phyloP scores from a whole-genome alignment of 2,329 filamentous ascomycete genomes.

The Claviceps maximensis region DNA sequence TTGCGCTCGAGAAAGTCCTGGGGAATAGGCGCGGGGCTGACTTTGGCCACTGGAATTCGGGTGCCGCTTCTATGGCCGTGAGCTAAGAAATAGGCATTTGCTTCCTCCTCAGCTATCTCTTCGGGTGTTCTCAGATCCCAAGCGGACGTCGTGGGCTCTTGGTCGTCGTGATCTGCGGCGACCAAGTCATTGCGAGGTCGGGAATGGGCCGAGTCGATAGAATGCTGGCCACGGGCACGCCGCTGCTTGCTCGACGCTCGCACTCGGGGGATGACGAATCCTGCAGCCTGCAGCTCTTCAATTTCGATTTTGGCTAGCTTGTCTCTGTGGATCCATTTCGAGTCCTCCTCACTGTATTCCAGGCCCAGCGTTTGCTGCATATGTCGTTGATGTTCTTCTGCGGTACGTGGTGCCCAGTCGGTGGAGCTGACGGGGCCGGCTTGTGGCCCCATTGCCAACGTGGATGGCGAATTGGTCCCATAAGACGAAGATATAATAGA shows the following conservation, averaged over 20 bases:
- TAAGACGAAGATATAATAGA: constrained; percentile 11
- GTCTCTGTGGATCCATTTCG: constrained; percentile 77
- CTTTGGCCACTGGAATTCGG: constrained; percentile 74
- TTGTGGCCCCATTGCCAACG: constrained; percentile 14
- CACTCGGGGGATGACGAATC: constrained; percentile 46
- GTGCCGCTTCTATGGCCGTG: constrained; percentile 52
- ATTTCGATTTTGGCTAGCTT: constrained; percentile 73
- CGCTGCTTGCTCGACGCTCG: constrained; percentile 38
- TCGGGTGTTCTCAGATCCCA: constrained; percentile 70
- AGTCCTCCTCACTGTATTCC: constrained; percentile 38
- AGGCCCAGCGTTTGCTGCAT: constrained; percentile 15
- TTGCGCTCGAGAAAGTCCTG: constrained; percentile 61
- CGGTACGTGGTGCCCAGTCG: constrained; percentile 9
- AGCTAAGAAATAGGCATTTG: constrained; percentile 35
- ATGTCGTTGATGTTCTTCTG: constrained; percentile 15
- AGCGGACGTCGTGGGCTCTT: constrained; percentile 27
- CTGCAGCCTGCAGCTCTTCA: constrained; percentile 66
- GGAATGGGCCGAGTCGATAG: constrained; percentile 5
- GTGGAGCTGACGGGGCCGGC: constrained; percentile 8
- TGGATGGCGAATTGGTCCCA: constrained; percentile 11
- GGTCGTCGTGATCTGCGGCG: constrained; percentile 16
- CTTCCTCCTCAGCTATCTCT: constrained; percentile 54
- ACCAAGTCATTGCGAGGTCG: constrained; percentile 34
- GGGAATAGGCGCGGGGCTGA: constrained; percentile 65
- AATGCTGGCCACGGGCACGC: constrained; percentile 10